Base-by-base conservation (phyloP, 1,284 basidiomycete genomes). In the Heterobasidion occidentale region DNA sequence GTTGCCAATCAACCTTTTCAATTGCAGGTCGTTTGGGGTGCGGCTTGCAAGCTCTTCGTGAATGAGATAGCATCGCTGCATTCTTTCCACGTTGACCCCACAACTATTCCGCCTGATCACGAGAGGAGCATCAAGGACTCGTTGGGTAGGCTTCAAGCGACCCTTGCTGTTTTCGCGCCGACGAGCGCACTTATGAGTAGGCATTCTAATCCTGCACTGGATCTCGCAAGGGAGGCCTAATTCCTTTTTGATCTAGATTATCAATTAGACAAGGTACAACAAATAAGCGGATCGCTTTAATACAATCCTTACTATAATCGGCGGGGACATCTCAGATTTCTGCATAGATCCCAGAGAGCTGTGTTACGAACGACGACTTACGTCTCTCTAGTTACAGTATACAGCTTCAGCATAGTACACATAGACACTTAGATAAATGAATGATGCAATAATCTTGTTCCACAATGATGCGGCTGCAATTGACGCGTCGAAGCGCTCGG, bases 1-100 rank as follows among this genome's bases (percentile, higher is more conserved):
- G 47, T 7, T 44, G 3, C 33, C 5, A 12, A 20, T 2, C 44
- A 7, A 7, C 35, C 35, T 14, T 34, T 15, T 14, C 38, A 6
- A n/a, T 42, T 8, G 4, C 52, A 70, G 69, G 61, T 63, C 0
- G 54, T 69, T 12, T 68, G 67, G 66, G 61, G 62, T 42, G 59
- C 62, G 4, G 58, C 63, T 59, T 34, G 27, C 9, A 11, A 27
- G 19, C 17, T 51, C 14, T 34, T 51, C 33, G 34, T 51, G 12
- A 14, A 51, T 11, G 50, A 51, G 33, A 51, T 51, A 15, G 27
- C 17, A 4, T n/a, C 35, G n/a, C 12, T 51, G 50, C 50, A 27
- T 51, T 36, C 27, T 12, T n/a, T 36, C 12, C 34, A 11, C 12
- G 33, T n/a, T 33, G 27, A 33, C 12, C 6, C 34, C 12, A 11